These are phyloP conservation scores for Pelargonium exstipulatum DNA, from an alignment of 441 rosid genomes.

Conservation along the genomic window DNA sequence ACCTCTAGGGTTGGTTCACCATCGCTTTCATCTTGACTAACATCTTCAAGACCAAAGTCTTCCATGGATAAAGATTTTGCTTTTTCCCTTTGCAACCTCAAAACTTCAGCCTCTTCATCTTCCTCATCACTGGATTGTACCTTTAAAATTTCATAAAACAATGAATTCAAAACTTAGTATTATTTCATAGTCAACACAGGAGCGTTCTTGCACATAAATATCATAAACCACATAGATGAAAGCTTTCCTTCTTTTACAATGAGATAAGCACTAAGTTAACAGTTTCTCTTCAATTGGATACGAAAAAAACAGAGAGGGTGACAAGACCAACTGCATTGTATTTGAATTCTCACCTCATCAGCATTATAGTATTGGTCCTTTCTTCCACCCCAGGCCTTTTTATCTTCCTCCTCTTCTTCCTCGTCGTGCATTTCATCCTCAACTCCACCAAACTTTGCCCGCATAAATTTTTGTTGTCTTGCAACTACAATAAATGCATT, in stretches of 20 bases:
- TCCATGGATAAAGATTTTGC: conserved; percentile 40
- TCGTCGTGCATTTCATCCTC: conserved; percentile 69
- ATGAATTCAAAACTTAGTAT: not conserved
- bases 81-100: conserved; percentile 41
- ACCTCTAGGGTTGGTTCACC: conserved; percentile 66
- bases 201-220: not conserved
- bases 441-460: conserved; percentile 54
- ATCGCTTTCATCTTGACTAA: conserved; percentile 41
- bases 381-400: conserved; percentile 43
- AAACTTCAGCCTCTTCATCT: conserved; percentile 60
- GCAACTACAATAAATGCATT: conserved; percentile 40
- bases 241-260: conserved; percentile 2
- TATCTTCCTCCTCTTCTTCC: conserved; percentile 42
- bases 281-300: not conserved
- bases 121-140: conserved; percentile 62
- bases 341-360: conserved; percentile 52
- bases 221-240: not conserved
- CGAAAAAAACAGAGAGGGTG: not conserved
- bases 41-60: conserved; percentile 69
- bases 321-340: not conserved
- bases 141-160: conserved; percentile 33
- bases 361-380: conserved; percentile 39
- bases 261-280: not conserved
- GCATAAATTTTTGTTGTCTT: conserved; percentile 56
- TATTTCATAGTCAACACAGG: not conserved